Conservation (phyloP, 225 moss, liverwort and hornwort species). For the Physcomitrium patens region DNA sequence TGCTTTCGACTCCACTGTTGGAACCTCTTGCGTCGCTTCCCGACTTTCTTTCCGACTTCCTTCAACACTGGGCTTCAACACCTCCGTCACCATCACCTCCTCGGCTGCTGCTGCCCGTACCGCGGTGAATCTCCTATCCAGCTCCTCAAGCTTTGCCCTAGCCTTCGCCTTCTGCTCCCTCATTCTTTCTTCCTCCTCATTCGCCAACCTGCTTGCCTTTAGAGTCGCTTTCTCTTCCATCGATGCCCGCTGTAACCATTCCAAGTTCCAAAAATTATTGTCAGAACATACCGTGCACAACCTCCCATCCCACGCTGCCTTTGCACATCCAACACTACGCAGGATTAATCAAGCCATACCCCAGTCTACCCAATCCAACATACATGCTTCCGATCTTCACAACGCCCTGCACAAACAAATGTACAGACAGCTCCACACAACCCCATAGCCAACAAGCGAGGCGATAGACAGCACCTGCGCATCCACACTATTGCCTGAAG, state of each 20-base stretch:
- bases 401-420: too few relatives aligned
- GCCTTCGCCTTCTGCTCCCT: constrained; percentile 98
- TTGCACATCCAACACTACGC: too few relatives aligned
- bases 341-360: too few relatives aligned
- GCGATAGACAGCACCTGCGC: constrained; percentile 63
- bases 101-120: constrained; percentile 31
- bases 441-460: too few relatives aligned
- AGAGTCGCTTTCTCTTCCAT: constrained; percentile 96
- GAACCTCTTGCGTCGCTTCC: constrained; percentile 30
- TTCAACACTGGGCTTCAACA: constrained; percentile 17
- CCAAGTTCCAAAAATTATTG: background rate
- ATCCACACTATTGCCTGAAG: constrained; percentile 74
- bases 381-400: too few relatives aligned
- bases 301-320: too few relatives aligned
- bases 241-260: constrained; percentile 71
- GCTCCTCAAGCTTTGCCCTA: constrained; percentile 91
- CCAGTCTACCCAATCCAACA: too few relatives aligned
- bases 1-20: constrained; percentile 33
- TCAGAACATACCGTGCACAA: background rate
- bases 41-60: constrained; percentile 41
- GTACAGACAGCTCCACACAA: too few relatives aligned
- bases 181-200: constrained; percentile 92
- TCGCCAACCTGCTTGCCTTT: constrained; percentile 80
- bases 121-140: constrained; percentile 74
- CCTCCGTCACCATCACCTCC: constrained; percentile 36